Base-by-base conservation (phyloP, 1,284 basidiomycete genomes). In the Hypsizygus ulmarius region DNA sequence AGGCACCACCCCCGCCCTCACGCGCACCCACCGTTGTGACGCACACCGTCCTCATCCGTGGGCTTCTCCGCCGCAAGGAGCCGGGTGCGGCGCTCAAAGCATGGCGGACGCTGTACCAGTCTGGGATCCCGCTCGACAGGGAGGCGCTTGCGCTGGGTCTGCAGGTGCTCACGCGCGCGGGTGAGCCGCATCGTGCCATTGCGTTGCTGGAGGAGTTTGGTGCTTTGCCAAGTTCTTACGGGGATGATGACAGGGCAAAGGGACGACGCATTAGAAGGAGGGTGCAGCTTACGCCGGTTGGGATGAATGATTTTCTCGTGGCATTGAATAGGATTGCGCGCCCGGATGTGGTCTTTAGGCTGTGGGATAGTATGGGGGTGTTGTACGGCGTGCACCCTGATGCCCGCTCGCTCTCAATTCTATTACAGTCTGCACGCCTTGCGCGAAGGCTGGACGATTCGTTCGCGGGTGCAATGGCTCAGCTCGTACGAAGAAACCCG, bases 341-440 rank as follows among this genome's bases (percentile, higher is more conserved):
- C 3, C 83, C 82, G 0, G 82, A 84, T 54, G 63, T 74, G 2
- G 73, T 83, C 1, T 84, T 84, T 59, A 67, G 67, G 35, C 55
- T 90, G 5, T 90, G 83, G 80, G 79, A 81, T 15, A 59, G 75
- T 12, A 75, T 87, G 65, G 65, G 68, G 1, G 49, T 61, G 0
- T 57, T 85, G 3, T 90, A 84, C 60, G 71, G 66, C 6, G 68
- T 83, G 0, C 57, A 64, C 1, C 84, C 83, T 0, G 77, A 84
- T 47, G 62, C 70, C 1, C 62, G 66, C 36, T 78, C 82, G 25
- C 72, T 91, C 46, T 70, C 73, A 34, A 71, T 83, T 44, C 59
- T 91, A 11, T 72, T 90, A 33, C 73, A 79, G 39, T 71, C 81
- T 0, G 82, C 82, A 0, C 68, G 80, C 1, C 65, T 74, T 12